Evolutionary conservation across 2,329 filamentous ascomycete species (phyloP), one percentile per base, ranked within the genome.

Genomic region (Colletotrichum sp.): DNA sequence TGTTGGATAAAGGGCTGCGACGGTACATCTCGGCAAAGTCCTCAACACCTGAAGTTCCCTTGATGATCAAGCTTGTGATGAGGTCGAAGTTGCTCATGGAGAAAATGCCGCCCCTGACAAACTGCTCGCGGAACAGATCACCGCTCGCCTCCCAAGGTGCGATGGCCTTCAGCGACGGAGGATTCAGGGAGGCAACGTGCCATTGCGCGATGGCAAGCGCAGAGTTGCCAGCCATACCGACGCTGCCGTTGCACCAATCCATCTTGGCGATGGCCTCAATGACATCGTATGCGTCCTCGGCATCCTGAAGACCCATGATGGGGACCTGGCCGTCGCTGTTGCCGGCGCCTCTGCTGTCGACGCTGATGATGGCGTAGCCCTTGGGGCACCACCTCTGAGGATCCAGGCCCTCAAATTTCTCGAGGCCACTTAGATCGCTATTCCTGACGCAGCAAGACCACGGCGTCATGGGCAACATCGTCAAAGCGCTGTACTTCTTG

Each of bases 41-140:
- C 75, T 88, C 86, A 8, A 87, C 79, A 0, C 84, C 78, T 5
- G 77, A 76, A 25, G 70, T 80, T 32, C 81, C 82, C 36, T 83
- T 83, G 27, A 86, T 79, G 61, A 85, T 85, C 68, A 82, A 80
- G 16, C 83, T 82, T 15, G 83, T 82, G 68, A 86, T 86, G 19
- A 86, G 81, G 66, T 87, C 85, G 69, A 87, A 87, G 70, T 84
- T 85, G 69, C 81, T 84, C 81, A 85, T 85, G 32, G 80, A 82
- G 72, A 82, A 82, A 77, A 80, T 81, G 3, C 87, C 86, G 16
- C 88, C 87, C 7, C 87, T 83, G 44, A 81, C 82, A 76, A 88
- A 86, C 30, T 86, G 84, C 76, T 89, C 87, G 3, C 87, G 84
- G 75, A 87, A 89, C 5, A 88, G 77, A 75, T 90, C 88, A 1